phyloP scores from a whole-genome alignment of 352 stramenopile species.

The Globisporangium heterothallicum region DNA sequence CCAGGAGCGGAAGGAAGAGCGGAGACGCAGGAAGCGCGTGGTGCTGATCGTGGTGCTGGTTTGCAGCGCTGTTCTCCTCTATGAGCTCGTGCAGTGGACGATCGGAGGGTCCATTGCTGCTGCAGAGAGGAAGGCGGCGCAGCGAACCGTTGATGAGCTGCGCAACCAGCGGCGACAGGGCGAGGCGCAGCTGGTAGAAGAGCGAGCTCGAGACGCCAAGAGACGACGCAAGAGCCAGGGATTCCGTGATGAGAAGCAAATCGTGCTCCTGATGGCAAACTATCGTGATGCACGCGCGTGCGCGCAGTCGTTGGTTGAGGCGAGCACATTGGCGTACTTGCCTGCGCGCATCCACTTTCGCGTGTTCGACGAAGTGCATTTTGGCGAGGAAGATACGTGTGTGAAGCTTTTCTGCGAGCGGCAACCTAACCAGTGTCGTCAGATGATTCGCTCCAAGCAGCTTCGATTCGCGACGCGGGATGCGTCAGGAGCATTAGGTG shows the following conservation, averaged over 20 bases:
- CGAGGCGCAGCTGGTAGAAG: conserved; percentile 12
- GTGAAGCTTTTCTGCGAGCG: conserved; percentile 54
- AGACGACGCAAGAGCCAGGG: conserved; percentile 15
- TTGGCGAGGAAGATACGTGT: conserved; percentile 56
- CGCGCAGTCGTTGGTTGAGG: conserved; percentile 44
- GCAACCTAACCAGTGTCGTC: conserved; percentile 35
- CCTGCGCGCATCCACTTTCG: conserved; percentile 51
- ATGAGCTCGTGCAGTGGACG: conserved; percentile 36
- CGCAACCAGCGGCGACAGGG: conserved; percentile 16
- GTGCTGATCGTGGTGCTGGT: conserved; percentile 18
- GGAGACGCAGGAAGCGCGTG: conserved; percentile 15
- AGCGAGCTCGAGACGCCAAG: conserved; percentile 12
- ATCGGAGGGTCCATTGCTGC: conserved; percentile 28
- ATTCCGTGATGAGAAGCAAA: conserved; percentile 67
- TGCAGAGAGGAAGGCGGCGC: conserved; percentile 16
- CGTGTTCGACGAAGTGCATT: conserved; percentile 67
- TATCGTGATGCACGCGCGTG: conserved; percentile 53
- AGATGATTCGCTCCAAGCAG: conserved; percentile 40
- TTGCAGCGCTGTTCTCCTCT: conserved; percentile 24
- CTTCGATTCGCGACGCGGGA: conserved; percentile 54
- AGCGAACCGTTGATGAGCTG: conserved; percentile 22
- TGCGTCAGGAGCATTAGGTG: conserved; percentile 45
- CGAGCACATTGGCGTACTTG: conserved; percentile 30
- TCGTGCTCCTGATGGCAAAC: conserved; percentile 72
- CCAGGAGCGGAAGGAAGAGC: conserved; percentile 9